Conservation (phyloP, 352 stramenopile species). For the Sclerospora graminicola region DNA sequence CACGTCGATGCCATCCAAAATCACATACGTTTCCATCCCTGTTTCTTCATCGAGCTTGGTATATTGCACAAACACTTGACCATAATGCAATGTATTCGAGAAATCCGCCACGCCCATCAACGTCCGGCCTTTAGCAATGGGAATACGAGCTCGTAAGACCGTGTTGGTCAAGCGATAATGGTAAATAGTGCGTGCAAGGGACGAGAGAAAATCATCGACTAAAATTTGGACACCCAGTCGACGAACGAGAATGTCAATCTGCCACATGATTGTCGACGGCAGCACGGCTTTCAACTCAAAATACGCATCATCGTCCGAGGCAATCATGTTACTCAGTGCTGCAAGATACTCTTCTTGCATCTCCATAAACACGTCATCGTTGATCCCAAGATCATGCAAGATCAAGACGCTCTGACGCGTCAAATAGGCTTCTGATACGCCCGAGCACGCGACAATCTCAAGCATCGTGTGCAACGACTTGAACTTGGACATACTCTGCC, state of each 20-base stretch:
- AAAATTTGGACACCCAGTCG: slow-evolving; percentile 30
- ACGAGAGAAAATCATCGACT: slow-evolving; percentile 35
- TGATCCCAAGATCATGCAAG: slow-evolving; percentile 49
- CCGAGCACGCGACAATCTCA: slow-evolving; percentile 49
- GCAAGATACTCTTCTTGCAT: slow-evolving; percentile 66
- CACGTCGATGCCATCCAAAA: slow-evolving; percentile 37
- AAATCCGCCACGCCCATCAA: slow-evolving; percentile 82
- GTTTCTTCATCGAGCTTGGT: slow-evolving; percentile 28
- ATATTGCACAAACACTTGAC: slow-evolving; percentile 74
- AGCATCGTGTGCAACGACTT: slow-evolving; percentile 43
- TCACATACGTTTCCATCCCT: slow-evolving; percentile 9
- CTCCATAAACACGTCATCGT: slow-evolving; percentile 45
- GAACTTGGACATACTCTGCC: slow-evolving; percentile 74
- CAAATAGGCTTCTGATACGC: slow-evolving; percentile 50
- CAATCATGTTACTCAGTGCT: slow-evolving; percentile 40
- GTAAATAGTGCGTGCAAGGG: slow-evolving; percentile 49
- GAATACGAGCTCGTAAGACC: slow-evolving; percentile 60
- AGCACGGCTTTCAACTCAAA: slow-evolving; percentile 40
- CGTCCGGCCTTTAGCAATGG: slow-evolving; percentile 48
- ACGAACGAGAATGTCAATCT: slow-evolving; percentile 30
- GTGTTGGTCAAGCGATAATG: slow-evolving; percentile 63
- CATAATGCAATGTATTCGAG: slow-evolving; percentile 50
- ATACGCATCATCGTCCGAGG: slow-evolving; percentile 35
- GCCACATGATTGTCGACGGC: slow-evolving; percentile 18
- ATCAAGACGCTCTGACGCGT: slow-evolving; percentile 72